These are phyloP conservation scores for Buxus sempervirens DNA, from an alignment of 164 flowering plant species.

Conservation along the genomic window DNA sequence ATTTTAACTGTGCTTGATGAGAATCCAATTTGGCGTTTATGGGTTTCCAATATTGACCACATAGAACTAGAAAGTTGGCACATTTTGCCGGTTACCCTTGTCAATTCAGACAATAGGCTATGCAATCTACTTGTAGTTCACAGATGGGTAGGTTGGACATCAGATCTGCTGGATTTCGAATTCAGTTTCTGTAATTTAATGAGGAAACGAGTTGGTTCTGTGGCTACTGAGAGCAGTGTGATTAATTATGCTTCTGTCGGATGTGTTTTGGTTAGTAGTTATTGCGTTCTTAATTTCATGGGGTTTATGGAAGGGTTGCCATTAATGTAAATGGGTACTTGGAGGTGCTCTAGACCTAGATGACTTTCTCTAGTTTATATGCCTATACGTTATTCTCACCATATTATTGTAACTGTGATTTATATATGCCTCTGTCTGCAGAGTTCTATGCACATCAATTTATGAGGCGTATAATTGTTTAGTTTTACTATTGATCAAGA, in stretches of 20 bases:
- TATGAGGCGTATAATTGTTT: background rate
- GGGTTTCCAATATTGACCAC: constrained; percentile 7
- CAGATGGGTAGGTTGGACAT: background rate
- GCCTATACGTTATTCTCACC: background rate
- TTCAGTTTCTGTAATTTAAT: background rate
- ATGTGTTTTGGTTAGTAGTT: background rate
- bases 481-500: background rate
- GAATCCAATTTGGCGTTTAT: constrained; percentile 3
- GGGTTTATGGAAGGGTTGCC: background rate
- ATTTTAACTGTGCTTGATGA: background rate
- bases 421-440: background rate
- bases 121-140: background rate
- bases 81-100: background rate
- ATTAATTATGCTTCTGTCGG: background rate
- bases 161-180: constrained; percentile 4
- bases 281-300: background rate
- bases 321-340: background rate
- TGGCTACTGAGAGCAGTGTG: background rate
- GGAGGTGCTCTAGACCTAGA: background rate
- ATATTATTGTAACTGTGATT: background rate
- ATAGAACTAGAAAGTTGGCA: background rate
- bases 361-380: background rate
- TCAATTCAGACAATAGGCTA: background rate
- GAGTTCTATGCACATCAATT: background rate
- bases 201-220: background rate